Evolutionary conservation across 371 early-diverging fungal genomes (phyloP).

Genomic region (Rhizopus sp.): DNA sequence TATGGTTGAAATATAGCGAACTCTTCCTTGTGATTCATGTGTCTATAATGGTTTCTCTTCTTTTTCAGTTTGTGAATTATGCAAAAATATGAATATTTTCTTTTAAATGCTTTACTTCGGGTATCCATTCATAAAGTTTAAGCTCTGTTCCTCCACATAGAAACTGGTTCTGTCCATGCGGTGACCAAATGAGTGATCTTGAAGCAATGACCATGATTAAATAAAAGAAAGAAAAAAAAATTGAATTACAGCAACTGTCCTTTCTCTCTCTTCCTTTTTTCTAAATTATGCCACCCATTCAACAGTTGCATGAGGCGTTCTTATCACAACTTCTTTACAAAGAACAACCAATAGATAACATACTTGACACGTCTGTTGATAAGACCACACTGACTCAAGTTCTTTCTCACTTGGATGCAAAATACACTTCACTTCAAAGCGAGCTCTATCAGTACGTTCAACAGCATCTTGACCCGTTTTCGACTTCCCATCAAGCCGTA

Average conservation of each 20-base stretch:
- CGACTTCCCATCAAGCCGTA: constrained; percentile 8
- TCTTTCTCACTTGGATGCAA: constrained; percentile 16
- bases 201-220: constrained; percentile 32
- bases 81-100: background rate
- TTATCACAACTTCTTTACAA: constrained; percentile 14
- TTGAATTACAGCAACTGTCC: background rate
- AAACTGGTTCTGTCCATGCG: constrained; percentile 64
- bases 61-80: constrained; percentile 2
- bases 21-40: constrained; percentile 46
- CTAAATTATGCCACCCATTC: constrained; percentile 20
- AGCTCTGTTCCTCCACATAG: constrained; percentile 69
- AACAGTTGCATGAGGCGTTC: constrained; percentile 23
- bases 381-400: constrained; percentile 8
- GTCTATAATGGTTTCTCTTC: constrained; percentile 32
- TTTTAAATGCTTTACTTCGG: constrained; percentile 40
- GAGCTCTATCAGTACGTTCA: constrained; percentile 20
- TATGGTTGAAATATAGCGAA: constrained; percentile 59
- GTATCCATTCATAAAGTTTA: constrained; percentile 68
- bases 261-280: constrained; percentile 1
- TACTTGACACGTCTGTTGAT: constrained; percentile 8
- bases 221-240: constrained; percentile 1
- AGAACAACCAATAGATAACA: background rate
- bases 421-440: constrained; percentile 18
- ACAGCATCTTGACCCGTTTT: constrained; percentile 18
- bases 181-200: constrained; percentile 64